A percentile compares a stretch with the other conserved stretches of the same genome.
Conservation (phyloP, 305 asterid species). For the Euphrasia arctica region DNA sequence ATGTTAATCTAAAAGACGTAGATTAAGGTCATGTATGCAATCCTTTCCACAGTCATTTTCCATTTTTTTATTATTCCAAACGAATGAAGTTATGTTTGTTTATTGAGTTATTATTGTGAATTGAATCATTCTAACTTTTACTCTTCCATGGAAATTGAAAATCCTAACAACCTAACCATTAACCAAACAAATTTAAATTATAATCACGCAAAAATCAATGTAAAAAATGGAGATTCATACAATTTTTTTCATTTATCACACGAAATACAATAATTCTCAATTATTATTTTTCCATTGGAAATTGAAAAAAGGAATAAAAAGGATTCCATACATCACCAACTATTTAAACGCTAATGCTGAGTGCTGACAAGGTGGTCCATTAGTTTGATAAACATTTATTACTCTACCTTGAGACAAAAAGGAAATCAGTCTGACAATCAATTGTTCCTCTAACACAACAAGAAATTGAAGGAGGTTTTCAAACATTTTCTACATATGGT, state of each 20-base stretch:
- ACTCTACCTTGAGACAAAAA: constrained; percentile 11
- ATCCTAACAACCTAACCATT: background rate
- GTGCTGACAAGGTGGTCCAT: constrained; percentile 10
- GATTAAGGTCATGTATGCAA: background rate
- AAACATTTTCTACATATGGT: background rate
- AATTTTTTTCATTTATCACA: background rate
- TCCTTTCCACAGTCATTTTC: background rate
- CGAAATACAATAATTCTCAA: background rate
- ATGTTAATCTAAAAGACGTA: background rate
- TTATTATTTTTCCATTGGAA: background rate
- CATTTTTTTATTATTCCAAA: too few species aligned
- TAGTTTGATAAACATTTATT: background rate
- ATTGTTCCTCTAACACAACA: constrained; percentile 13
- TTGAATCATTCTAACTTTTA: background rate
- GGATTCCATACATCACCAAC: background rate
- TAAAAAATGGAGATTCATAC: too few species aligned
- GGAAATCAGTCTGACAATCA: background rate
- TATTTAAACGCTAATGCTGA: constrained; percentile 17
- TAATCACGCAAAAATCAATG: too few species aligned
- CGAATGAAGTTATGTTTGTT: too few species aligned
- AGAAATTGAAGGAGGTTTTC: background rate
- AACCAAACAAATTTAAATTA: background rate
- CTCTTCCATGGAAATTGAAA: background rate
- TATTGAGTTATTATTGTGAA: background rate
- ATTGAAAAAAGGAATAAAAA: background rate